These are phyloP conservation scores for Aspergillus pseudotamarii DNA, from an alignment of 2,329 filamentous ascomycete species.

Conservation along the genomic window DNA sequence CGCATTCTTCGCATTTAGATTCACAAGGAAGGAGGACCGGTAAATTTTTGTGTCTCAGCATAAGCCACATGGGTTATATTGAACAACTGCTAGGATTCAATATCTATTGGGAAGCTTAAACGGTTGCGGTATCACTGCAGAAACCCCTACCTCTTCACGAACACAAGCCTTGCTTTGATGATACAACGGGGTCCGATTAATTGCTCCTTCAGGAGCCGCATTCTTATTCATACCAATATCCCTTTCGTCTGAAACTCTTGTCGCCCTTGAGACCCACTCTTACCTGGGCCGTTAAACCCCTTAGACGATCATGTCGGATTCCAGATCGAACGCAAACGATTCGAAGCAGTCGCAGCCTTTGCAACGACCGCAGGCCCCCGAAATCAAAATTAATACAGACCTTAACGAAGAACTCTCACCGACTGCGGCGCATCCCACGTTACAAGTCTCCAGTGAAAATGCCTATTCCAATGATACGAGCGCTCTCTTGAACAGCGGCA, in stretches of 20 bases:
- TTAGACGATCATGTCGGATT: slow-evolving; percentile 35
- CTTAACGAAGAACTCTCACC: slow-evolving; percentile 37
- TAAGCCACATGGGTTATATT: background rate
- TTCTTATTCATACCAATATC: slow-evolving; percentile 25
- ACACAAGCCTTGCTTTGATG: slow-evolving; percentile 14
- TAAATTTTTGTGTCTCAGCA: background rate
- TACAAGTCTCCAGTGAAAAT: slow-evolving; percentile 42
- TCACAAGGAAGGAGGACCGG: background rate
- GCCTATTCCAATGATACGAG: slow-evolving; percentile 34
- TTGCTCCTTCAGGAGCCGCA: slow-evolving; percentile 25
- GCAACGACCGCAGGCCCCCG: slow-evolving; percentile 52
- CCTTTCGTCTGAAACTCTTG: slow-evolving; percentile 12
- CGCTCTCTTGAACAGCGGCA: slow-evolving; percentile 32
- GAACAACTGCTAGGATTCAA: background rate
- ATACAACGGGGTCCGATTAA: slow-evolving; percentile 11
- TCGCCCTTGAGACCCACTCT: slow-evolving; percentile 17
- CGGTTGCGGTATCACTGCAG: background rate
- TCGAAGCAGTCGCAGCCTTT: slow-evolving; percentile 34
- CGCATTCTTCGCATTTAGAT: background rate
- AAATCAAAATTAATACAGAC: slow-evolving; percentile 59
- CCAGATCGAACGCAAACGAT: slow-evolving; percentile 30
- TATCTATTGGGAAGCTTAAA: slow-evolving; percentile 5
- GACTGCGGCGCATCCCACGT: slow-evolving; percentile 37
- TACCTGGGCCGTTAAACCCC: slow-evolving; percentile 9
- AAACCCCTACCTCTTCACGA: background rate